A percentile compares a stretch with the other conserved stretches of the same genome.
These are phyloP conservation scores for Talaromyces sp. DNA, from an alignment of 2,329 filamentous ascomycete genomes.

Conservation along the genomic window DNA sequence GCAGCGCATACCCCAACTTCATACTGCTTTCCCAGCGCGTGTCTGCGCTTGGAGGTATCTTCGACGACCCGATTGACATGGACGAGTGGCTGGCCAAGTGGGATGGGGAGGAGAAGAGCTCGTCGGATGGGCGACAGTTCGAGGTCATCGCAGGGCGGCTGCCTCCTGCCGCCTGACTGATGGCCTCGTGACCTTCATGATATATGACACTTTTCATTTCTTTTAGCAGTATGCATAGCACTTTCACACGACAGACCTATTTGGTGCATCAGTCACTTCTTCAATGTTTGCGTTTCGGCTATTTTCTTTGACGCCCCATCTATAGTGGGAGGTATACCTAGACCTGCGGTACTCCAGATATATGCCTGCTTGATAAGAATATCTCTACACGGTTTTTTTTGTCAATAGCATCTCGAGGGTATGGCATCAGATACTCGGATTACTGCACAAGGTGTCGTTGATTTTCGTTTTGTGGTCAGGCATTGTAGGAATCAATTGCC, in stretches of 20 bases:
- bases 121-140: constrained; percentile 5
- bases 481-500: too few relatives aligned
- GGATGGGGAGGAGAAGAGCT: constrained; percentile 10
- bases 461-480: too few relatives aligned
- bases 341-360: background rate
- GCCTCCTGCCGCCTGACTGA: background rate
- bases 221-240: background rate
- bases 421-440: background rate
- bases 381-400: background rate
- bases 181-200: background rate
- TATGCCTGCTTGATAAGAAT: background rate
- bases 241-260: background rate
- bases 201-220: background rate
- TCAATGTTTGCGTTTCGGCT: background rate
- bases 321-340: background rate
- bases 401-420: background rate
- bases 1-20: constrained; percentile 19
- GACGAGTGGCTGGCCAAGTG: constrained; percentile 17
- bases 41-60: background rate
- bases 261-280: background rate
- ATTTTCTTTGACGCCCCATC: background rate
- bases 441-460: background rate
- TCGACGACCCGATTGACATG: constrained; percentile 12
- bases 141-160: background rate
- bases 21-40: constrained; percentile 11